Percentiles rank a stretch among this genome's conserved stretches.
These are phyloP conservation scores for Camillea tinctor DNA, from an alignment of 2,329 filamentous ascomycete genomes.

Conservation along the genomic window DNA sequence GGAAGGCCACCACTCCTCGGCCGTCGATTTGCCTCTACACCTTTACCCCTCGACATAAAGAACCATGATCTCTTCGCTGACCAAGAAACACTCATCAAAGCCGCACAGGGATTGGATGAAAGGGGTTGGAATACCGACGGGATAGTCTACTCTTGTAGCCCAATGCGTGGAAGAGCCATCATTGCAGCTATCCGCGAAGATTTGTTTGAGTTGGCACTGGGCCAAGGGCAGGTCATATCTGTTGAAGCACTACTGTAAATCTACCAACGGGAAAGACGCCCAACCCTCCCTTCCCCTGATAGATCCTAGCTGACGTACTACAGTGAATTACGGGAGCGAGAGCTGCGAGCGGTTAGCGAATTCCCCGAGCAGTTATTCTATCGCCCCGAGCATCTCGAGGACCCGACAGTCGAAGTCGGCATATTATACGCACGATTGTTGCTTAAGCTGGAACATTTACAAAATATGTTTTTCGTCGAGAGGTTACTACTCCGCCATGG, in stretches of 20 bases:
- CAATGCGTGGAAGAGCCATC: constrained; percentile 29
- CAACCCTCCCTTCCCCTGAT: too few relatives aligned
- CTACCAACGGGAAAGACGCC: not conserved
- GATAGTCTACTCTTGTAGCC: constrained; percentile 31
- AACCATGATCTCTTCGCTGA: constrained; percentile 37
- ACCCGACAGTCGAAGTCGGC: constrained; percentile 27
- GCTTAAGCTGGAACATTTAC: constrained; percentile 48
- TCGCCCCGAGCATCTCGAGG: constrained; percentile 38
- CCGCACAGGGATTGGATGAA: constrained; percentile 31
- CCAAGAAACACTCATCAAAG: constrained; percentile 25
- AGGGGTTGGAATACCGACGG: constrained; percentile 39
- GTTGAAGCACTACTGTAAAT: constrained; percentile 34
- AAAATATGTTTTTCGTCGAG: constrained; percentile 60
- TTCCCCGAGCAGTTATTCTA: constrained; percentile 41
- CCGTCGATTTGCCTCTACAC: constrained; percentile 37
- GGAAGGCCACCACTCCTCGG: constrained; percentile 41
- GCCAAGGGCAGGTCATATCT: constrained; percentile 37
- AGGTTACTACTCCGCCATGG: constrained; percentile 50
- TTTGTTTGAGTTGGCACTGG: constrained; percentile 56
- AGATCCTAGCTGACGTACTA: not conserved
- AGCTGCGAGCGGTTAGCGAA: constrained; percentile 32
- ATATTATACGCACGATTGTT: constrained; percentile 45
- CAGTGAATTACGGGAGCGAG: constrained; percentile 38
- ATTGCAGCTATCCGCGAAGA: constrained; percentile 56
- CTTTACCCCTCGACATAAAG: constrained; percentile 39